Conservation (phyloP, 2,329 filamentous ascomycete species). For the Cordyceps militaris region DNA sequence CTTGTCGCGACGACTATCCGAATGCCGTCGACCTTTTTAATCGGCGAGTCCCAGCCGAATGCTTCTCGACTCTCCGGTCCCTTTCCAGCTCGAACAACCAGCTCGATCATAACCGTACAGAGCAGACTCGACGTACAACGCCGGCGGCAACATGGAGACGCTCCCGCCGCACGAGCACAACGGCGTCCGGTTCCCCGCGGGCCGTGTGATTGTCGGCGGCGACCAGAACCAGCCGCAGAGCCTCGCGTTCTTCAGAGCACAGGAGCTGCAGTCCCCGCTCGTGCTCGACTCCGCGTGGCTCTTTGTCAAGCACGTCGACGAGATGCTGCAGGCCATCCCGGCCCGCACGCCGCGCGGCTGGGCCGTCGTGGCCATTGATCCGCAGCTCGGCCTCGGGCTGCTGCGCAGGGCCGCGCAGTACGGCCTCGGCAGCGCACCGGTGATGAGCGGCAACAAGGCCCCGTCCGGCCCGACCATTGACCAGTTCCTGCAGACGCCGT, state of each 20-base stretch:
- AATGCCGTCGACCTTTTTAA: too few relatives aligned
- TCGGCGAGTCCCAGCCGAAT: too few relatives aligned
- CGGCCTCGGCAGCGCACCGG: background rate
- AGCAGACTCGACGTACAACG: background rate
- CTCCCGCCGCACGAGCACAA: background rate
- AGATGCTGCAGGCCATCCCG: constrained; percentile 21
- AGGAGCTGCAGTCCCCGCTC: constrained; percentile 24
- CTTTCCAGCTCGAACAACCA: too few relatives aligned
- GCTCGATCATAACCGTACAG: too few relatives aligned
- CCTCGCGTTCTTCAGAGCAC: constrained; percentile 16
- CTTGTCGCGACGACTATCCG: too few relatives aligned
- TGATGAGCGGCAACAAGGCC: background rate
- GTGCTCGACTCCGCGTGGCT: constrained; percentile 26
- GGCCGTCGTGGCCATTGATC: background rate
- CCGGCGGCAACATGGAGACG: background rate
- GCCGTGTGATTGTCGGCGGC: background rate
- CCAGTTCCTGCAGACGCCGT: background rate
- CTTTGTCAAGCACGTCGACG: constrained; percentile 25
- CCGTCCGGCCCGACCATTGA: background rate
- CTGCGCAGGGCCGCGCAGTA: background rate
- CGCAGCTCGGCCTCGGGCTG: background rate
- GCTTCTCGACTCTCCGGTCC: too few relatives aligned
- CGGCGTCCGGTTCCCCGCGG: background rate
- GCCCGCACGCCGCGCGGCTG: background rate
- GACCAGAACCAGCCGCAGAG: background rate